Base-by-base conservation (phyloP, 2,329 filamentous ascomycete genomes). In the Purpureocillium lavendulum region DNA sequence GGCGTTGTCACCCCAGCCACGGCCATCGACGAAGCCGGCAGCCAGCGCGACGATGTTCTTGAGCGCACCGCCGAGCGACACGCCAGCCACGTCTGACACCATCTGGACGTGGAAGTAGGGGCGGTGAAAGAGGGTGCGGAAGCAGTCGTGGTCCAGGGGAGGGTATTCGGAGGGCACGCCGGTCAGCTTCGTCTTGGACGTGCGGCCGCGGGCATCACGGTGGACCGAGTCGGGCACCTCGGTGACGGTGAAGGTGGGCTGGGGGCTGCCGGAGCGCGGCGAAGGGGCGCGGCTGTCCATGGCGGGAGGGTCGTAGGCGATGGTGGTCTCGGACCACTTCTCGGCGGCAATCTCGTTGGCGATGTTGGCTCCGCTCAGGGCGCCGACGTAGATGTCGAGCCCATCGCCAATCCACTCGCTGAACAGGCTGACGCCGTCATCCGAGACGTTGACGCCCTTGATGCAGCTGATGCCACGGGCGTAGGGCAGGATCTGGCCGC, bases 31-130 rank as follows among this genome's bases (percentile, higher is more conserved):
- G 62, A 94, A 98, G 42, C 92, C 92, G 26, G 92, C 89, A 5
- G 88, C 90, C 14, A 98, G 70, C 5, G 92, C 92, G 40, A 98
- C 87, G 48, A 98, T 83, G 69, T 98, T 98, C 73, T 98, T 98
- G 51, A 98, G 70, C 0, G 92, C 92, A 44, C 92, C 92, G 33
- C 89, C 84, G 28, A 98, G 80, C 5, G 92, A 97, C 1, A 96
- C 90, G 49, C 92, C 92, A 0, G 90, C 92, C n/a, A 98, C 92
- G 57, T 98, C 92, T 29, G 80, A 82, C 17, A 96, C 87, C 63
- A 97, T 81, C 51, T 87, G 85, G 14, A 97, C 90, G 61, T 97
- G 90, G 75, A 98, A 98, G 69, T 98, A 98, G 0, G 87, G 87
- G 36, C 92, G 80, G 65, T 96, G 86, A 76, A 98, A 98, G 30